Evolutionary conservation across 148 eudicot species (phyloP), one percentile per base, ranked within the genome.

Genomic region (Silene conica): DNA sequence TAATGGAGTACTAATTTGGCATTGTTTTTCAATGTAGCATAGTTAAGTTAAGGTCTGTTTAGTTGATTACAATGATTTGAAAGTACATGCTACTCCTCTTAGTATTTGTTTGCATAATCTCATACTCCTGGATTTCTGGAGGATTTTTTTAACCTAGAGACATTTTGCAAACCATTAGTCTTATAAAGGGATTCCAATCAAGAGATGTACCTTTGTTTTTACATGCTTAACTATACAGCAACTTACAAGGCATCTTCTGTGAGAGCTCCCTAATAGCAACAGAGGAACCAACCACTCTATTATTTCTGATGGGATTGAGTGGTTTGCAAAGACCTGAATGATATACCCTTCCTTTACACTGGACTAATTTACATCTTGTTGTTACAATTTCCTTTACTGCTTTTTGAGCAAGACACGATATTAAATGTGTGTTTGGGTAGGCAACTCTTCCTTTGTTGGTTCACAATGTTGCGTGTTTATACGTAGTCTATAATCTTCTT

Each of bases 391-490:
- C 59, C 8, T 56, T 56, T 50, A 12, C 16, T 18, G 14, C 16
- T 50, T 12, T 15, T 56, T n/a, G 20, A 56, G 21, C 21, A 6
- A 21, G 59, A 56, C 21, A 12, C 21, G 15, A 16, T 16, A 56
- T 56, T 56, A 3, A 14, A 14, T 12, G 16, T 14, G 21, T 18
- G 59, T 56, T 16, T 56, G 59, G 59, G n/a, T 56, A 56, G 21
- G 59, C 59, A 56, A 56, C 59, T 56, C 59, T 12, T n/a, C 59
- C 59, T 56, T 56, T n/a, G 59, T 56, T 54, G 59, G 19, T 56
- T 56, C 20, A 56, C 8, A n/a, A 16, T 16, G 7, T n/a, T 16
- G 15, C 8, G 0, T n/a, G 21, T 56, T n/a, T 16, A 7, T 56
- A 56, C 59, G 15, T 6, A n/a, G 1, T n/a, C 19, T n/a, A 16